These are phyloP conservation scores for Xylaria multiplex DNA, from an alignment of 2,329 filamentous ascomycete species.

Conservation along the genomic window DNA sequence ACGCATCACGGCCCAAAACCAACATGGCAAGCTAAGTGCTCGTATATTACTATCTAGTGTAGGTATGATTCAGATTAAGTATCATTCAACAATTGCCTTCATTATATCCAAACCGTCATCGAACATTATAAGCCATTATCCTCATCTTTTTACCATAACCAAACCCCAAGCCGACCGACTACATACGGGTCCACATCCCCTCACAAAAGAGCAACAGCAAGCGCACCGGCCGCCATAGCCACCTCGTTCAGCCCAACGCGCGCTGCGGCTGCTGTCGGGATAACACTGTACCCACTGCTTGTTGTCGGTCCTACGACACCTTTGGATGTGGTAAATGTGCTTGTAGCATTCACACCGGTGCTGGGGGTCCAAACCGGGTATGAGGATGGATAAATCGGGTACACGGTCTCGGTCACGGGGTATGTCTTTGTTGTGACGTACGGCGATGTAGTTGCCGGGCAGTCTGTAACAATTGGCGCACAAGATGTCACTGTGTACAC, in stretches of 20 bases:
- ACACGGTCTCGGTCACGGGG: slow-evolving; percentile 28
- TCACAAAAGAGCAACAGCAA: slow-evolving; percentile 40
- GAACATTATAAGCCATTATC: slow-evolving; percentile 16
- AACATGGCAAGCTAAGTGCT: no score
- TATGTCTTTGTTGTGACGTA: slow-evolving; percentile 32
- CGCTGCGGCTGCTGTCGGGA: slow-evolving; percentile 41
- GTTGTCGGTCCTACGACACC: slow-evolving; percentile 17
- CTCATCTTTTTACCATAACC: neutral
- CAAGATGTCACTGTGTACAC: slow-evolving; percentile 37
- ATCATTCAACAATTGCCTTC: neutral
- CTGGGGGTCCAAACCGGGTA: slow-evolving; percentile 19
- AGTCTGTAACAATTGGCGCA: slow-evolving; percentile 27
- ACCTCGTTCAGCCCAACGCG: slow-evolving; percentile 37
- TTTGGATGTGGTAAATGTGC: slow-evolving; percentile 25
- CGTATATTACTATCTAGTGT: slow-evolving; percentile 1
- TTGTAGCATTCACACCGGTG: slow-evolving; percentile 15
- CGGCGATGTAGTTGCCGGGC: slow-evolving; percentile 20
- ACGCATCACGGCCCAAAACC: no score
- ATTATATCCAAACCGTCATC: neutral
- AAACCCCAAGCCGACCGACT: neutral
- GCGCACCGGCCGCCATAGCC: slow-evolving; percentile 36
- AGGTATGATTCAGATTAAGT: slow-evolving; percentile 5
- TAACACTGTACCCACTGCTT: slow-evolving; percentile 4
- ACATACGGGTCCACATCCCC: neutral
- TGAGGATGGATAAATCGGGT: slow-evolving; percentile 27